A percentile compares a stretch with the other conserved stretches of the same genome.
These are phyloP conservation scores for Tubosaeta brunneosetosa DNA, from an alignment of 768 basidiomycete species.

Conservation along the genomic window DNA sequence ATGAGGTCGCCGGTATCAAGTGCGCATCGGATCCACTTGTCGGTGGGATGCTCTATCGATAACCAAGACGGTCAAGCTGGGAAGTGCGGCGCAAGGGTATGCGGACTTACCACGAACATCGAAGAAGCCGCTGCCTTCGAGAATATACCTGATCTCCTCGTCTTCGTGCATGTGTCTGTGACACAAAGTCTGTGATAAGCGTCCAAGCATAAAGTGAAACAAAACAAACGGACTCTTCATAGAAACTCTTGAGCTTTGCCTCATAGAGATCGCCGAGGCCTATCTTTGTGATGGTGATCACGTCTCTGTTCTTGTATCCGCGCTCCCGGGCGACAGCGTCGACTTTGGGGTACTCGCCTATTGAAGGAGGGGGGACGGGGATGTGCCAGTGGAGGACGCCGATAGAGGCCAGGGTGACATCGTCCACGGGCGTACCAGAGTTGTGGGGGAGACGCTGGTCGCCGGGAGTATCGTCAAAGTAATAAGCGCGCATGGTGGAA, in stretches of 20 bases:
- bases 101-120: conserved; percentile 74
- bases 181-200: background rate
- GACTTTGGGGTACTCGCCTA: conserved; percentile 43
- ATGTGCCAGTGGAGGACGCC: conserved; percentile 68
- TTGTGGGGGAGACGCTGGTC: conserved; percentile 84
- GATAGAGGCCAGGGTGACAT: conserved; percentile 46
- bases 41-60: conserved; percentile 54
- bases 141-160: conserved; percentile 89
- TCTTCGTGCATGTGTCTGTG: conserved; percentile 90
- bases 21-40: conserved; percentile 79
- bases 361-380: conserved; percentile 44
- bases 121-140: conserved; percentile 87
- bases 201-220: background rate
- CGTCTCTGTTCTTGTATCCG: conserved; percentile 81
- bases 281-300: conserved; percentile 70
- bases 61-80: background rate
- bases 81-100: background rate
- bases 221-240: conserved; percentile 58
- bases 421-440: conserved; percentile 52
- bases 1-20: conserved; percentile 78
- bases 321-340: conserved; percentile 62
- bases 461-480: conserved; percentile 67
- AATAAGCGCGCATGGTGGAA: conserved; percentile 65
- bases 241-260: conserved; percentile 75
- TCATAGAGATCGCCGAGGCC: conserved; percentile 84